phyloP scores from a whole-genome alignment of 768 basidiomycete species.

The Leucocoprinus leucothites region DNA sequence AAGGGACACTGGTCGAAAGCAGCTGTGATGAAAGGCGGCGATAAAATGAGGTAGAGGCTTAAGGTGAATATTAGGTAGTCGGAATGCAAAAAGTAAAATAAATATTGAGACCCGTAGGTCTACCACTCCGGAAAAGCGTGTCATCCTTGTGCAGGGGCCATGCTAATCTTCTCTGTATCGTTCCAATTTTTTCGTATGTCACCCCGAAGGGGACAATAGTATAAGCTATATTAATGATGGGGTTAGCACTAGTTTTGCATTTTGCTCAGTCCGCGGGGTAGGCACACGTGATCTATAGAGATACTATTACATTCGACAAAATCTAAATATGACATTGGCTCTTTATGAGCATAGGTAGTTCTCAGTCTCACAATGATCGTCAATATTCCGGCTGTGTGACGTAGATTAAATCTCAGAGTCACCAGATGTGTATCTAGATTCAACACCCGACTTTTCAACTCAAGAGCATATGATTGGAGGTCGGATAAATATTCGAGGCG shows the following conservation, averaged over 20 bases:
- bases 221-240: not conserved
- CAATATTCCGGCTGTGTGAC: too few relatives aligned
- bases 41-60: too few relatives aligned
- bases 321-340: too few relatives aligned
- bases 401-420: too few relatives aligned
- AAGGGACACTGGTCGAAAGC: not conserved
- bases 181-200: slow-evolving; percentile 99
- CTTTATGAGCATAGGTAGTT: too few relatives aligned
- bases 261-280: slow-evolving; percentile 28
- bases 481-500: not conserved
- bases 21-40: too few relatives aligned
- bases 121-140: slow-evolving; percentile 97
- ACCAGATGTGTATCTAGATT: too few relatives aligned
- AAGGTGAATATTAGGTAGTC: too few relatives aligned
- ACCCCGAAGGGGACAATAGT: slow-evolving; percentile 78
- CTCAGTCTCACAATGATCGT: too few relatives aligned
- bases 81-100: slow-evolving; percentile 34
- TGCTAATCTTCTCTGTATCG: slow-evolving; percentile 99
- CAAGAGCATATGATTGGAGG: too few relatives aligned
- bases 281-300: slow-evolving; percentile 10
- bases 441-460: too few relatives aligned
- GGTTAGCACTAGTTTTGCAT: slow-evolving; percentile 19
- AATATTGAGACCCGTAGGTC: slow-evolving; percentile 57
- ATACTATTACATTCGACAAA: too few relatives aligned
- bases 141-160: slow-evolving; percentile 99